These are phyloP conservation scores for Pseudoneurospora amorphoporcata DNA, from an alignment of 495 filamentous ascomycete species.

Conservation along the genomic window DNA sequence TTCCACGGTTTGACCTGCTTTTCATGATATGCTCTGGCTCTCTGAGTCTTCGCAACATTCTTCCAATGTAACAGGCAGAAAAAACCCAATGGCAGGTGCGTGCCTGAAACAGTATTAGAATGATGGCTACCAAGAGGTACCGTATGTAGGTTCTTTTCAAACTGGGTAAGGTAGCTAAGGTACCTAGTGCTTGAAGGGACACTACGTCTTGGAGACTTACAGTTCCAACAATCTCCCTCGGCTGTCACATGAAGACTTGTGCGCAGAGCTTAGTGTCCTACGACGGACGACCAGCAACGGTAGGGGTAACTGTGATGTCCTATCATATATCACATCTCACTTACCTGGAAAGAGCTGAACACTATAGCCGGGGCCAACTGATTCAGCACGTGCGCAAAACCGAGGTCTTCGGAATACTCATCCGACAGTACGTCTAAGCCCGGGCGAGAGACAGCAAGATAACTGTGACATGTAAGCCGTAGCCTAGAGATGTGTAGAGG, in stretches of 20 bases:
- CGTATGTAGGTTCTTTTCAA: too few species aligned
- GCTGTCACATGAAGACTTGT: neutral
- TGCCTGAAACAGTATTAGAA: too few species aligned
- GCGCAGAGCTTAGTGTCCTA: neutral
- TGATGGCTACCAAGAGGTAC: too few species aligned
- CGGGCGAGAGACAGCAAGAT: neutral
- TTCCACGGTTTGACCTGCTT: too few species aligned
- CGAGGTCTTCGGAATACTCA: neutral
- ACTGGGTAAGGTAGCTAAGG: too few species aligned
- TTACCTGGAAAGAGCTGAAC: neutral
- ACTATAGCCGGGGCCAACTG: neutral
- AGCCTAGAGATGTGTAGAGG: neutral
- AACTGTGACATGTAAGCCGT: neutral
- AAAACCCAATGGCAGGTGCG: too few species aligned
- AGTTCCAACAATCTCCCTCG: neutral
- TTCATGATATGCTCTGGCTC: too few species aligned
- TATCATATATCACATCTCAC: neutral
- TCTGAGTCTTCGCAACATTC: too few species aligned
- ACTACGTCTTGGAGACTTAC: neutral
- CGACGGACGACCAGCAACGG: neutral
- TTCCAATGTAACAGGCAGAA: too few species aligned
- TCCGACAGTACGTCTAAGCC: neutral
- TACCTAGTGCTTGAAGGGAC: too few species aligned
- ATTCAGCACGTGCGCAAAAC: neutral
- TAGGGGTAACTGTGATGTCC: neutral